These are phyloP conservation scores for Rhizoclosmatium sp. DNA, from an alignment of 192 early-diverging fungal genomes.

Conservation along the genomic window DNA sequence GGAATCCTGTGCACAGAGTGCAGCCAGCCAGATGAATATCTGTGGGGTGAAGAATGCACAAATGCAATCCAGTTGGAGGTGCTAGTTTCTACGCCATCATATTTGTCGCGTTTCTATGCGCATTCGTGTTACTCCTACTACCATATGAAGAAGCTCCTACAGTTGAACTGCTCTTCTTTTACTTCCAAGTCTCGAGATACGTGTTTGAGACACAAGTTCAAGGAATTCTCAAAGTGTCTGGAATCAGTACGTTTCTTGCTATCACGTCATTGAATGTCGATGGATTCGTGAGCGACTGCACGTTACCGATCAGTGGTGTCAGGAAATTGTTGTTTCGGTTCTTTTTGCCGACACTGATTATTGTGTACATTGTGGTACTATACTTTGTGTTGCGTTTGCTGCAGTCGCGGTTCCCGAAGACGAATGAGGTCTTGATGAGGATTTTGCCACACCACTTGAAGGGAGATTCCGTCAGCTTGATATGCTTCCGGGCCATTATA, in stretches of 20 bases:
- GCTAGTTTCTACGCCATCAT: constrained; percentile 8
- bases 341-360: constrained; percentile 28
- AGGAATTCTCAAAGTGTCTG: not conserved
- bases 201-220: constrained; percentile 6
- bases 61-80: not conserved
- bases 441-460: constrained; percentile 29
- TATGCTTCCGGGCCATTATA: constrained; percentile 27
- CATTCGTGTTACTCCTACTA: not conserved
- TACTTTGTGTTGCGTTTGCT: constrained; percentile 15
- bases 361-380: constrained; percentile 21
- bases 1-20: too few relatives aligned
- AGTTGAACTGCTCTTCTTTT: constrained; percentile 39
- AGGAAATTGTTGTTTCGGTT: constrained; percentile 30
- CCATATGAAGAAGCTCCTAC: constrained; percentile 31
- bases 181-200: constrained; percentile 34
- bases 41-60: constrained; percentile 32
- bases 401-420: not conserved
- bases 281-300: constrained; percentile 37
- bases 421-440: not conserved
- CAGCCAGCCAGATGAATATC: not conserved
- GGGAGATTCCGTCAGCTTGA: constrained; percentile 21
- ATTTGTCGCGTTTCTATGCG: constrained; percentile 9
- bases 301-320: constrained; percentile 15
- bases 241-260: constrained; percentile 28
- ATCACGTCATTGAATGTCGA: constrained; percentile 29